Percentiles rank a stretch among this genome's conserved stretches.
Evolutionary conservation across 805 yeast species (phyloP).

Genomic region (Huiozyma naganishii): DNA sequence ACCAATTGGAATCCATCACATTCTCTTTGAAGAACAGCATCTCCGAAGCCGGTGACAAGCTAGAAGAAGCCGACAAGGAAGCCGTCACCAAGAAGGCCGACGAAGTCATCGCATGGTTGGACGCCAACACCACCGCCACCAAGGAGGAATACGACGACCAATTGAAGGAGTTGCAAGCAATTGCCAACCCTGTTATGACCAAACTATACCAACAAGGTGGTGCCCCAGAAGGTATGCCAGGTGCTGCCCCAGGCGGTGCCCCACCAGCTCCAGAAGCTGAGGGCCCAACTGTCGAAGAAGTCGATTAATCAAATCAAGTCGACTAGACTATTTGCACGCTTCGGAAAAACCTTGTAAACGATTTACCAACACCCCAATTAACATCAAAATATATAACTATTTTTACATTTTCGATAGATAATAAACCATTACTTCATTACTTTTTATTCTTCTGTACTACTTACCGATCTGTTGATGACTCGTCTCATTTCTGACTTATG

Average conservation of each 20-base stretch:
- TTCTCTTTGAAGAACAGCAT: conserved; percentile 83
- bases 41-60: conserved; percentile 70
- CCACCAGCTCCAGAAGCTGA: conserved; percentile 53
- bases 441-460: background rate
- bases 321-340: background rate
- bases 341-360: no score
- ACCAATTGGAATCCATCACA: conserved; percentile 91
- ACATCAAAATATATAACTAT: no score
- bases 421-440: no score
- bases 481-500: no score
- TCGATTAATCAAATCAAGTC: conserved; percentile 37
- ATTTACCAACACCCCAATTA: no score
- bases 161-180: conserved; percentile 93
- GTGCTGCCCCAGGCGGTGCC: conserved; percentile 54
- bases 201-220: conserved; percentile 89
- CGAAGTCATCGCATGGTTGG: conserved; percentile 84
- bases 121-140: conserved; percentile 81
- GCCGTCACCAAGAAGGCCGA: conserved; percentile 74
- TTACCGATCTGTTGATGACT: no score
- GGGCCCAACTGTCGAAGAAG: conserved; percentile 76
- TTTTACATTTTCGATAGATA: background rate
- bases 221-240: conserved; percentile 49
- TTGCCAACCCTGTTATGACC: conserved; percentile 94
- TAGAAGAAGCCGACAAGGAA: conserved; percentile 62
- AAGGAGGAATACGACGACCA: conserved; percentile 86